Evolutionary conservation across 2,329 filamentous ascomycete species (phyloP).

Genomic region (Chrysoporthe austroafricana): DNA sequence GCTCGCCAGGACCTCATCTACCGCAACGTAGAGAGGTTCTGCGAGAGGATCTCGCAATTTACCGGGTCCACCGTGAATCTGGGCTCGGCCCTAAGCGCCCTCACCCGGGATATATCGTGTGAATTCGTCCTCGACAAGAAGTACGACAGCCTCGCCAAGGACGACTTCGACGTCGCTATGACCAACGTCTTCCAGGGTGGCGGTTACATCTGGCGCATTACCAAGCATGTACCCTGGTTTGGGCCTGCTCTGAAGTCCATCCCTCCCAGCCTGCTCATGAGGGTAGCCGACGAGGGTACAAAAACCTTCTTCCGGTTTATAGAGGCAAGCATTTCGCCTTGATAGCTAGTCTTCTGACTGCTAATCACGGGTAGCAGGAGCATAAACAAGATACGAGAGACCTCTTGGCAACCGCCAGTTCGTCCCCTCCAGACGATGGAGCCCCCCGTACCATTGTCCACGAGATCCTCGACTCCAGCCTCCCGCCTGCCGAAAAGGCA

Average conservation of each 20-base stretch:
- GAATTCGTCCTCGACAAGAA: constrained; percentile 27
- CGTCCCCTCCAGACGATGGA: too few relatives aligned
- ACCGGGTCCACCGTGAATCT: constrained; percentile 19
- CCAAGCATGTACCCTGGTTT: constrained; percentile 31
- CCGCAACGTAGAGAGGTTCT: constrained; percentile 17
- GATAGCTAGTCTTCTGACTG: background rate
- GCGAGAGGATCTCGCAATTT: constrained; percentile 4
- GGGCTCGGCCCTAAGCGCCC: constrained; percentile 27
- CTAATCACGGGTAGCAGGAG: too few relatives aligned
- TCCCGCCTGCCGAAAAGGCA: constrained; percentile 41
- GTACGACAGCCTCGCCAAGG: constrained; percentile 24
- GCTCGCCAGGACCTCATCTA: constrained; percentile 8
- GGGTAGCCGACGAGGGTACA: constrained; percentile 12
- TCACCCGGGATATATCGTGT: constrained; percentile 19
- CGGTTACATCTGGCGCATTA: constrained; percentile 28
- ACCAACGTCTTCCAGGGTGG: constrained; percentile 8
- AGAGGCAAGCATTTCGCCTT: background rate
- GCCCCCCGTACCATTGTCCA: constrained; percentile 38
- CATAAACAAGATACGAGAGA: too few relatives aligned
- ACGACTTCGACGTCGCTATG: constrained; percentile 26
- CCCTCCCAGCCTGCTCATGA: constrained; percentile 18
- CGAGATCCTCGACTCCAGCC: constrained; percentile 35
- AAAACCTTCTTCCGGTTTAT: constrained; percentile 19
- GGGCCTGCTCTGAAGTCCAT: constrained; percentile 24
- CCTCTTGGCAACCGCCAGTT: too few relatives aligned